Conservation (phyloP, 352 stramenopile species). For the Phytopythium vexans region DNA sequence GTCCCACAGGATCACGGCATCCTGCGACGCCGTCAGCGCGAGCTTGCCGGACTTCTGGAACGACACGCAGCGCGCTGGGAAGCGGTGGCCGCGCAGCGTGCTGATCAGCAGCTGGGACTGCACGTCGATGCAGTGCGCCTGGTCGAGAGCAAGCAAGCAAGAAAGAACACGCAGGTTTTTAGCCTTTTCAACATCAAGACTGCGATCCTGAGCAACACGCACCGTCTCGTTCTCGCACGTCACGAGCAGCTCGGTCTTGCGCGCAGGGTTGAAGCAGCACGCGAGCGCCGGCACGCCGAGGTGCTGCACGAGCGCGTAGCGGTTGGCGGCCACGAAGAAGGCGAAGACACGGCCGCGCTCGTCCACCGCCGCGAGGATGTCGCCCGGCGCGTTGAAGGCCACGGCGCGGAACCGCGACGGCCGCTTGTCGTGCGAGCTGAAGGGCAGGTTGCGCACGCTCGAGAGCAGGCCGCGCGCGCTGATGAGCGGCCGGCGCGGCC, state of each 20-base stretch:
- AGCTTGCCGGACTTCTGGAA: constrained; percentile 76
- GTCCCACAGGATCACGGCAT: constrained; percentile 84
- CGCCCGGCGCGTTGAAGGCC: constrained; percentile 63
- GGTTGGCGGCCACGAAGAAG: constrained; percentile 74
- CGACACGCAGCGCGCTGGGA: constrained; percentile 45
- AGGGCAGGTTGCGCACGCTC: constrained; percentile 59
- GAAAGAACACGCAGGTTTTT: background rate
- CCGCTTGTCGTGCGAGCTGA: constrained; percentile 56
- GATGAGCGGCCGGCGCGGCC: constrained; percentile 62
- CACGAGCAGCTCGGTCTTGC: constrained; percentile 72
- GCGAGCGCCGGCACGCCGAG: constrained; percentile 51
- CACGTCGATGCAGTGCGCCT: constrained; percentile 75
- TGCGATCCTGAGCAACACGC: background rate
- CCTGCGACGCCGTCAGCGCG: constrained; percentile 69
- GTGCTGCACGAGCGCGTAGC: constrained; percentile 72
- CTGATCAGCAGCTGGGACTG: constrained; percentile 70
- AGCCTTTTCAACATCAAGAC: background rate
- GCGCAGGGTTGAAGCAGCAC: constrained; percentile 69
- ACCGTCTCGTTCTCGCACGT: constrained; percentile 83
- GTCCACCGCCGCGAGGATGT: constrained; percentile 64
- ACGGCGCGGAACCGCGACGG: constrained; percentile 53
- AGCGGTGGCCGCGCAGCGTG: constrained; percentile 66
- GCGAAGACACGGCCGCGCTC: constrained; percentile 80
- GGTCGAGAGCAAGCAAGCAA: background rate
- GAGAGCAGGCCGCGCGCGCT: constrained; percentile 68